Evolutionary conservation across 495 filamentous ascomycete species (phyloP).

Genomic region (Astrothelium macrocarpum): DNA sequence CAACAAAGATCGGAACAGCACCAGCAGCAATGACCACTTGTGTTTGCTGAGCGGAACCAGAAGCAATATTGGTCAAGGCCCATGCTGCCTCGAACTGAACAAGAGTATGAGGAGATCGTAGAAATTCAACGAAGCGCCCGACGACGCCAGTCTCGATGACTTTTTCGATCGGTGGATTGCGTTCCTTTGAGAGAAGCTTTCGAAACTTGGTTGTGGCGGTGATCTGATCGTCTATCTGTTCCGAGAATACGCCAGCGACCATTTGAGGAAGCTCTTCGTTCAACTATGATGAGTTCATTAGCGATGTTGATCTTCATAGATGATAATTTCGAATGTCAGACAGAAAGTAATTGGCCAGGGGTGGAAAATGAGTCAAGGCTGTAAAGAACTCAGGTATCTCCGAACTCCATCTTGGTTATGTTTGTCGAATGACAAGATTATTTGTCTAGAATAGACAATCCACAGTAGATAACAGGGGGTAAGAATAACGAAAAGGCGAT

Average conservation of each 20-base stretch:
- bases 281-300: constrained; percentile 38
- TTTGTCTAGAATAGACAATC: too few species aligned
- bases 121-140: constrained; percentile 93
- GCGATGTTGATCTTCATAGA: not conserved
- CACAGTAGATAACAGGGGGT: too few species aligned
- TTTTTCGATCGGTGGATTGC: constrained; percentile 97
- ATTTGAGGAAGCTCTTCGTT: constrained; percentile 97
- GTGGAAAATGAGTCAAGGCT: too few species aligned
- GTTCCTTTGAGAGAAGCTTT: constrained; percentile 95
- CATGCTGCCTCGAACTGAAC: constrained; percentile 99
- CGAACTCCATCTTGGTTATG: not conserved
- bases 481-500: constrained; percentile 11
- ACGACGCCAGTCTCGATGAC: constrained; percentile 99
- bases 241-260: constrained; percentile 96
- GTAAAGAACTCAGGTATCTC: not conserved
- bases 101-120: constrained; percentile 93
- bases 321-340: not conserved
- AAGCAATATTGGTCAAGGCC: constrained; percentile 99
- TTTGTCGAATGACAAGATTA: too few species aligned
- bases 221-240: constrained; percentile 96
- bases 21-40: constrained; percentile 98
- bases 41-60: constrained; percentile 91
- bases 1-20: constrained; percentile 96
- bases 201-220: constrained; percentile 98
- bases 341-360: too few species aligned